phyloP scores from a whole-genome alignment of 108 stramenopile species.

The Skeletonema tropicum region DNA sequence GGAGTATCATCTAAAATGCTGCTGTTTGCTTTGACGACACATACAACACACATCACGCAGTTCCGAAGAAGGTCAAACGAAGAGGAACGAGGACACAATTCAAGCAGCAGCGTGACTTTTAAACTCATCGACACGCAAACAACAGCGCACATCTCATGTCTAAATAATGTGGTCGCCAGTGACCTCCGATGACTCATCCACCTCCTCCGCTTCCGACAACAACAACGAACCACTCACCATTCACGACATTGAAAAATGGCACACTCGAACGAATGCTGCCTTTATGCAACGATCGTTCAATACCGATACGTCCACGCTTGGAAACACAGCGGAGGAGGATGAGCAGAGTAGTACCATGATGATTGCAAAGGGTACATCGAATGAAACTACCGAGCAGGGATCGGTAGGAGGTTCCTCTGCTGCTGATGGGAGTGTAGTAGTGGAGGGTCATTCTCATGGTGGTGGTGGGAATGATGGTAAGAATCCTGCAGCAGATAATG shows the following conservation, averaged over 20 bases:
- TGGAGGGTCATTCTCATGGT: not conserved
- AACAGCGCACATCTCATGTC: no score
- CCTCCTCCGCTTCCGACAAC: not conserved
- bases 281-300: not conserved
- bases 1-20: no score
- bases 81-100: no score
- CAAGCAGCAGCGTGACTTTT: no score
- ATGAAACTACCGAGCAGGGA: no score
- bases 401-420: not conserved
- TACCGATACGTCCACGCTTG: not conserved
- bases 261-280: not conserved
- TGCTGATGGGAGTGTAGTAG: not conserved
- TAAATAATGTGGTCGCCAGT: not conserved
- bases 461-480: not conserved
- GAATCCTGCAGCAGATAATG: not conserved
- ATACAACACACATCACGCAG: no score
- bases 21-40: no score
- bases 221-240: not conserved
- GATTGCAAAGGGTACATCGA: no score
- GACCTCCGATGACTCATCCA: not conserved
- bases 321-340: not conserved
- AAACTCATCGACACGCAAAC: no score
- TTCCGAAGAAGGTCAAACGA: no score
- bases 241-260: not conserved
- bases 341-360: no score